Evolutionary conservation across 352 stramenopile species (phyloP), one percentile per base, ranked within the genome.

Genomic region (Nothophytophthora sp.): DNA sequence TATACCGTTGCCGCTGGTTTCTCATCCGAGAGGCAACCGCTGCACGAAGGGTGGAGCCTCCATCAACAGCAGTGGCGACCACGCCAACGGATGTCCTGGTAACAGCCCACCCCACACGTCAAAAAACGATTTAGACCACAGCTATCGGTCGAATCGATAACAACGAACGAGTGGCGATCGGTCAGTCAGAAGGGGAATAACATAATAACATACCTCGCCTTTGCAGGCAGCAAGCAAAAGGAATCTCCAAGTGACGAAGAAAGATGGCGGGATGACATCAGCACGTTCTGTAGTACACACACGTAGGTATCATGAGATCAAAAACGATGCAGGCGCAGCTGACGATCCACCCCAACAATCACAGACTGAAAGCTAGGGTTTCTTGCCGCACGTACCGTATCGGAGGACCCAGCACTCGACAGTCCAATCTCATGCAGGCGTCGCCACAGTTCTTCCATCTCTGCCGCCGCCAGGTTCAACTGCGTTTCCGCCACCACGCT

Each of bases 401-500:
- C 76, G 1, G 61, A 53, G 20, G 73, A 71, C 8, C 70, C 68
- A 16, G 63, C 60, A 46, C 61, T 80, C 0, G 81, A 84, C 18
- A 95, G 68, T 22, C 85, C 85, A 5, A 95, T 82, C 53, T 87
- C 81, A 33, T 90, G 72, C 13, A 95, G 60, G n/a, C 76, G 55
- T n/a, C 74, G 72, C 78, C 77, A 92, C 13, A 95, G 59, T 27
- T 95, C 85, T 40, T 95, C 85, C 63, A 95, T 92, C 59, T 95
- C 85, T 0, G 76, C 65, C 3, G 82, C 76, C 13, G 85, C 85
- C 13, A 84, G 25, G 39, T 86, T 86, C 42, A 92, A 46, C 43
- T 92, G 76, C 18, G 56, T 72, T 46, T 90, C 77, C 0, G 72
- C 72, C 30, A 68, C 70, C 5, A 60, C 63, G 13, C 64, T 70